Conservation (phyloP, 2,329 filamentous ascomycete species). For the Emergomyces orientalis region DNA sequence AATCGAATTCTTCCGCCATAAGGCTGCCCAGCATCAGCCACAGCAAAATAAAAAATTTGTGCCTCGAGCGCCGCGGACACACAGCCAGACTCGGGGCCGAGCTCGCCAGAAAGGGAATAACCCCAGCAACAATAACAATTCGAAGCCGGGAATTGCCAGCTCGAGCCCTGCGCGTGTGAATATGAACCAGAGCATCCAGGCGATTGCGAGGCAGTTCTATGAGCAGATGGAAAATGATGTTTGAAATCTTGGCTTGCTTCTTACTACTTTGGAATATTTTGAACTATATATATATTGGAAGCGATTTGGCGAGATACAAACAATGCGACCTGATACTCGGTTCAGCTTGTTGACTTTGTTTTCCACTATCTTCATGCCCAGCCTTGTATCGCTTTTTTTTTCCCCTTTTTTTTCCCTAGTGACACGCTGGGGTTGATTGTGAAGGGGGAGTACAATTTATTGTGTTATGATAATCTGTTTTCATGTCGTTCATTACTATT, state of each 20-base stretch:
- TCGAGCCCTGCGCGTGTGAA: neutral
- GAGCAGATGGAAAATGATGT: slow-evolving; percentile 3
- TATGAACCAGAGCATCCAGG: neutral
- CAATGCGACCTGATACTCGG: neutral
- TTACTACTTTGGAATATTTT: neutral
- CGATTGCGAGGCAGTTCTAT: slow-evolving; percentile 5
- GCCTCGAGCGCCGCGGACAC: neutral
- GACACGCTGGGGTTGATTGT: no score
- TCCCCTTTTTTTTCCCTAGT: neutral
- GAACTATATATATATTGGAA: neutral
- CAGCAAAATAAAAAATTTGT: neutral
- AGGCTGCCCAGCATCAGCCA: neutral
- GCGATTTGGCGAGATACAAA: neutral
- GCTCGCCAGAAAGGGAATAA: neutral
- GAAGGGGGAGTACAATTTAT: no score
- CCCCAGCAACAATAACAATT: neutral
- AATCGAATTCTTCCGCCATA: neutral
- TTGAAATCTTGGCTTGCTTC: neutral
- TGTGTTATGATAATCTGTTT: neutral
- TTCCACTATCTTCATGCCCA: neutral
- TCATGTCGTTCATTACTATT: neutral
- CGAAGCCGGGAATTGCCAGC: neutral
- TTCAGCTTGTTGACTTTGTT: neutral
- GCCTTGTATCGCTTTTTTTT: neutral
- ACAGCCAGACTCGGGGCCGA: neutral